Evolutionary conservation across 1,139 yeast species (phyloP).

Genomic region (Yamadazyma blattariae): DNA sequence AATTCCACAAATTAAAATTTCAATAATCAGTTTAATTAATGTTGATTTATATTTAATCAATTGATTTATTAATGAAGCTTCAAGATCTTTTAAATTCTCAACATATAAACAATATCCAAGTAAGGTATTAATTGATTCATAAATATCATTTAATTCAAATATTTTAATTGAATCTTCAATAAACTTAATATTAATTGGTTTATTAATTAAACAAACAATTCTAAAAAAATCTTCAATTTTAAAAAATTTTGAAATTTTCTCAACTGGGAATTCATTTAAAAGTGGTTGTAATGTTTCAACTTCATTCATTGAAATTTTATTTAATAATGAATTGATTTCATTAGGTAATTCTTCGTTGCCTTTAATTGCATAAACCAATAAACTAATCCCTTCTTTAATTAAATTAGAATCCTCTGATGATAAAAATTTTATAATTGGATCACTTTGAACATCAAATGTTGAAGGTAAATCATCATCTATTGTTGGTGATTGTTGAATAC

Average conservation of each 20-base stretch:
- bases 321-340: slow-evolving; percentile 21
- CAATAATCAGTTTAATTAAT: slow-evolving; percentile 28
- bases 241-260: slow-evolving; percentile 24
- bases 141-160: slow-evolving; percentile 27
- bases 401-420: slow-evolving; percentile 22
- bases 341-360: slow-evolving; percentile 33
- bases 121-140: slow-evolving; percentile 25
- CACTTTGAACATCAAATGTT: slow-evolving; percentile 24
- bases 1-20: slow-evolving; percentile 24
- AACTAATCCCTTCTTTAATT: slow-evolving; percentile 33
- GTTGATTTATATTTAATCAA: slow-evolving; percentile 30
- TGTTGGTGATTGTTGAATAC: slow-evolving; percentile 1
- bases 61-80: slow-evolving; percentile 34
- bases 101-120: slow-evolving; percentile 31
- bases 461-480: slow-evolving; percentile 2
- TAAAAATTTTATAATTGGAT: slow-evolving; percentile 36
- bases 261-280: slow-evolving; percentile 26
- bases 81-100: slow-evolving; percentile 29
- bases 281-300: slow-evolving; percentile 30
- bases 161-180: slow-evolving; percentile 23
- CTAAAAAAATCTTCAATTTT: slow-evolving; percentile 34
- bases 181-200: slow-evolving; percentile 21
- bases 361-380: slow-evolving; percentile 38
- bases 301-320: slow-evolving; percentile 26
- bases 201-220: slow-evolving; percentile 26